Evolutionary conservation across 2,329 filamentous ascomycete genomes (phyloP).

Genomic region (Emmonsia crescens): DNA sequence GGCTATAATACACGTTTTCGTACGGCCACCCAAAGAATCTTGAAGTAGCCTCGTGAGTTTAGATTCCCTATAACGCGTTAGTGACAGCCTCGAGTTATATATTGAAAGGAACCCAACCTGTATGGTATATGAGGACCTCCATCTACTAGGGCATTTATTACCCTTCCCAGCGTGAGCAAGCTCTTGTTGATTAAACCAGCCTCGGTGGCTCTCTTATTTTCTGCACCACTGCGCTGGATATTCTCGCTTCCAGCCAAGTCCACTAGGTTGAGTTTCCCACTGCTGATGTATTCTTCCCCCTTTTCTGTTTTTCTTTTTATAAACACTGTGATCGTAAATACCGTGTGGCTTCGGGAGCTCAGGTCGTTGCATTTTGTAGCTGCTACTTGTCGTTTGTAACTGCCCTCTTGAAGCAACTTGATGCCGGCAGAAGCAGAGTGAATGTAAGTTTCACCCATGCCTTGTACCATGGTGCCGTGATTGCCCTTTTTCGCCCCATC

Average conservation of each 20-base stretch:
- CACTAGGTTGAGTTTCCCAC: slow-evolving; percentile 90
- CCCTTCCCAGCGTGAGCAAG: slow-evolving; percentile 81
- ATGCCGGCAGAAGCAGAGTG: slow-evolving; percentile 76
- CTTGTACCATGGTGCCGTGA: slow-evolving; percentile 72
- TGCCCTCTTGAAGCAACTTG: slow-evolving; percentile 76
- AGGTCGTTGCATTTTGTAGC: slow-evolving; percentile 99
- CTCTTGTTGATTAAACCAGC: slow-evolving; percentile 98
- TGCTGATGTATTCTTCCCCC: slow-evolving; percentile 80
- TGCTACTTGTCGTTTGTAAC: slow-evolving; percentile 91
- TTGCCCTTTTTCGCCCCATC: slow-evolving; percentile 69
- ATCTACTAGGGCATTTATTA: slow-evolving; percentile 96
- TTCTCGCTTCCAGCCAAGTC: slow-evolving; percentile 97
- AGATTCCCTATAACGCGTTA: slow-evolving; percentile 56
- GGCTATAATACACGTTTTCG: slow-evolving; percentile 97
- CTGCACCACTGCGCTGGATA: slow-evolving; percentile 89
- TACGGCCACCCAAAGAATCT: slow-evolving; percentile 89
- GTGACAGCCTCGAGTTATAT: neutral
- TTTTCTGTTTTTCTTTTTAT: slow-evolving; percentile 71
- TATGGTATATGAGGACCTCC: slow-evolving; percentile 80
- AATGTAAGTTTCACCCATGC: slow-evolving; percentile 95
- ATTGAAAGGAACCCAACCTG: slow-evolving; percentile 20
- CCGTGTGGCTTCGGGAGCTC: slow-evolving; percentile 90
- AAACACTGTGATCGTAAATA: slow-evolving; percentile 91
- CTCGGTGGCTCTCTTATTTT: slow-evolving; percentile 94
- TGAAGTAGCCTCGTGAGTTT: slow-evolving; percentile 90